Evolutionary conservation across 306 rosid genomes (phyloP), one percentile per base, ranked within the genome.

Genomic region (Cucurbita moschata): DNA sequence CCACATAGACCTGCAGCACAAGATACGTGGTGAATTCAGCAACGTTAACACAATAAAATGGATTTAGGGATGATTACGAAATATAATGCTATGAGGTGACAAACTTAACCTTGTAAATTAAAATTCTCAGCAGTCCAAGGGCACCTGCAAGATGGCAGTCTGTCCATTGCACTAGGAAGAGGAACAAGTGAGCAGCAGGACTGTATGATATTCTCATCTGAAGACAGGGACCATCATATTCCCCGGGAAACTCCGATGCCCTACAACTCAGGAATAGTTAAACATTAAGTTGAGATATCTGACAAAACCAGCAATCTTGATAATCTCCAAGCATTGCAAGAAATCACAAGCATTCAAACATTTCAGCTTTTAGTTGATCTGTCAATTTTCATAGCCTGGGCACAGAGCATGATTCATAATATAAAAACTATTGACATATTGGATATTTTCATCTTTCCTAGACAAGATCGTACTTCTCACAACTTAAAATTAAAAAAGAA

Each of bases 181-280:
- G 96, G 82, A 93, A 93, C 56, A 93, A 73, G 77, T 90, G 98
- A 14, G 97, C 98, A 18, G 96, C 97, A 10, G 96, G 96, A 85
- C 98, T 93, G 80, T 93, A 93, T 4, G 98, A 93, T 93, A 93
- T 88, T 85, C 98, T 87, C 98, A 93, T 93, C 87, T 93, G 98
- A 85, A 93, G 89, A 80, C 97, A 90, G 12, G 98, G 96, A 65
- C 98, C 98, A 64, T 93, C 98, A 70, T 88, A 93, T 54, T 93
- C 97, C 85, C 90, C 83, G 0, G 96, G 83, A 82, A 82, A 90
- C 80, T 93, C 98, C 0, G 98, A 88, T 7, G 97, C 97, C 88
- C 98, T 93, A 64, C 83, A 86, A 16, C 46, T 76, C 77, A 68
- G 30, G 51, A 38, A 76, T 37, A 75, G 21, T 30, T 39, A 26